Conservation (phyloP, 1,139 yeast species). For the Zygoascus sp. region DNA sequence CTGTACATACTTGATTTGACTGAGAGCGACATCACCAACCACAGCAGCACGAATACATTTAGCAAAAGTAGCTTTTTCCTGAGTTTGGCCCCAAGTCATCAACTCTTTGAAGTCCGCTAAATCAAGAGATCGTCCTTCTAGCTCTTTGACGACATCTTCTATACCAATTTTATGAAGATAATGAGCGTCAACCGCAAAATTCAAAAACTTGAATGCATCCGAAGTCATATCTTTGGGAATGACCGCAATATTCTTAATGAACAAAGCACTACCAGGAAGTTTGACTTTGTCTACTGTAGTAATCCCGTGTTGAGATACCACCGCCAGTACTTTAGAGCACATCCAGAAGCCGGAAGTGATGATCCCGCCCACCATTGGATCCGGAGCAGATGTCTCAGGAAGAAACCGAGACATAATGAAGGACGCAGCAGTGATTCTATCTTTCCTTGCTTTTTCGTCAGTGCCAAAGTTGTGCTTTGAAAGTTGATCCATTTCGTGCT, state of each 20-base stretch:
- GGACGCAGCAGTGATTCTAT: constrained; percentile 23
- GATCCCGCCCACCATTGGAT: constrained; percentile 34
- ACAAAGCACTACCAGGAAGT: constrained; percentile 29
- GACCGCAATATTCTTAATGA: constrained; percentile 32
- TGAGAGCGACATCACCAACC: constrained; percentile 23
- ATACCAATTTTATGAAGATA: constrained; percentile 26
- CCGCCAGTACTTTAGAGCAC: constrained; percentile 24
- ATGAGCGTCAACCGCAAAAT: constrained; percentile 27
- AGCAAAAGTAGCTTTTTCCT: constrained; percentile 8
- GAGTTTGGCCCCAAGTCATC: constrained; percentile 13
- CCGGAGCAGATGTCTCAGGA: constrained; percentile 37
- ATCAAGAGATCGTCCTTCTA: constrained; percentile 28
- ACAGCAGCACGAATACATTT: constrained; percentile 14
- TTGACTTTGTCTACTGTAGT: constrained; percentile 32
- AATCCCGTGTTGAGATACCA: constrained; percentile 36
- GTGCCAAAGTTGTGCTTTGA: constrained; percentile 12
- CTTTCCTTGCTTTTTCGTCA: constrained; percentile 11
- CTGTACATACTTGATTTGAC: constrained; percentile 27
- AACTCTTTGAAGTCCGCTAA: constrained; percentile 21
- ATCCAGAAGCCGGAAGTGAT: constrained; percentile 38
- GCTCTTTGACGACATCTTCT: constrained; percentile 29
- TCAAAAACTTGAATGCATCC: constrained; percentile 29
- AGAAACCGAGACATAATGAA: constrained; percentile 33
- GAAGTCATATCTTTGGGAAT: constrained; percentile 28
- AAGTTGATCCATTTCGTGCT: constrained; percentile 31